Evolutionary conservation across 225 moss, liverwort and hornwort species (phyloP), one percentile per base, ranked within the genome.

Genomic region (Rhytidiadelphus loreus): DNA sequence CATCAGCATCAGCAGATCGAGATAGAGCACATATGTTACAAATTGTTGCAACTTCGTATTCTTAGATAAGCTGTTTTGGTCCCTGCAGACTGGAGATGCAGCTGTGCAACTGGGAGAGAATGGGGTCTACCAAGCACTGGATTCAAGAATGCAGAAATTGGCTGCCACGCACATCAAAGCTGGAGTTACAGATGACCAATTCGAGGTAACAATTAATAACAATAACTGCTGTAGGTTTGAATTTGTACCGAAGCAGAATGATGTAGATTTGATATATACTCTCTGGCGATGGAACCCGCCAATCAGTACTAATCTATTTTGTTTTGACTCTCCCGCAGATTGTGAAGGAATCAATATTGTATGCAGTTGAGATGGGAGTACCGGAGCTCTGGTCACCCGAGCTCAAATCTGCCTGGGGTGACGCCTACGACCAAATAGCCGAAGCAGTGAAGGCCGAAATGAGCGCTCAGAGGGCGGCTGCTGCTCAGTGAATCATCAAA

Each of bases 41-140:
- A 58, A 18, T 46, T 35, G 35, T 29, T 69, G 55, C 53, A 83
- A 71, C 43, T 58, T 43, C 56, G 69, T 80, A 7, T 80, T 58
- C 57, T 37, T 28, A 57, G 26, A 80, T 64, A 50, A 55, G 55
- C 28, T 56, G 52, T 83, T 33, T 72, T 73, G 78, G 16, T 59
- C 24, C 19, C 3, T 25, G 86, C 85, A 94, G 94, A 90, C 94
- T 22, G 94, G 94, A 57, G 92, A 94, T n/a, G 94, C 94, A 87
- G 94, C 91, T 26, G 71, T 84, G 53, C 92, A 94, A 73, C 87
- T 94, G 86, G 92, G 94, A 83, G 91, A 92, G 85, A 91, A 91
- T 39, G 94, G 94, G 24, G 87, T 57, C 22, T 91, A 88, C 73
- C 72, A 87, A 73, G 88, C 62, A 29, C 46, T 92, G 79, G 91